Evolutionary conservation across 1,139 yeast genomes (phyloP), one percentile per base, ranked within the genome.

Genomic region (Blastobotrys indianensis): DNA sequence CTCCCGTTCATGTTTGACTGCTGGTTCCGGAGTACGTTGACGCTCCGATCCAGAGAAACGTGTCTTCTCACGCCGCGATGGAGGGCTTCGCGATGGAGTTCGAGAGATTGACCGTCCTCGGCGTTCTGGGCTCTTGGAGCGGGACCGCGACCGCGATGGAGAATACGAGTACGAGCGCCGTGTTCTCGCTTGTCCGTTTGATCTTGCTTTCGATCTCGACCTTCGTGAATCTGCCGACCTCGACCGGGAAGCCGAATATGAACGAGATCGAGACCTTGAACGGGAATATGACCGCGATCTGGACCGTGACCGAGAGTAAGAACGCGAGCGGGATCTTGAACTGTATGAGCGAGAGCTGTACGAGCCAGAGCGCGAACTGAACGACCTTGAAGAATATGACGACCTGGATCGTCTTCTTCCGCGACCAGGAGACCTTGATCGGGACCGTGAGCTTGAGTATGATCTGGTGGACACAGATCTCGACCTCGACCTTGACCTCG

Each of bases 261-360:
- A 32, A 35, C 45, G 42, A 4, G 49, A 45, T 2, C 49, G 38
- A 2, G 61, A 53, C 39, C 64, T 50, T 0, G 66, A 60, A 17
- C 54, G 16, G 7, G 50, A 48, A 23, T 25, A 13, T 8, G 37
- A 28, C 13, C 37, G 13, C n/a, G 44, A 34, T 6, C 42, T 33
- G 4, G 44, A 38, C 8, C 44, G 42, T 15, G 48, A 38, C 16
- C 38, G 34, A 9, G 46, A 39, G 25, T 28, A 23, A 4, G 38
- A 34, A n/a, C 48, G 43, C 5, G 50, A 47, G 15, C 50, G 32
- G 9, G 54, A 47, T 28, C 56, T 31, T 46, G 61, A 51, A 30
- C 47, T 33, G 45, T 30, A 47, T 15, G 28, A 55, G 44, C 32
- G 58, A 46, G 54, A 43, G 17, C 53, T 15, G 6, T 44, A 28